These are phyloP conservation scores for Brassica juncea DNA, from an alignment of 345 rosid genomes.

Conservation along the genomic window DNA sequence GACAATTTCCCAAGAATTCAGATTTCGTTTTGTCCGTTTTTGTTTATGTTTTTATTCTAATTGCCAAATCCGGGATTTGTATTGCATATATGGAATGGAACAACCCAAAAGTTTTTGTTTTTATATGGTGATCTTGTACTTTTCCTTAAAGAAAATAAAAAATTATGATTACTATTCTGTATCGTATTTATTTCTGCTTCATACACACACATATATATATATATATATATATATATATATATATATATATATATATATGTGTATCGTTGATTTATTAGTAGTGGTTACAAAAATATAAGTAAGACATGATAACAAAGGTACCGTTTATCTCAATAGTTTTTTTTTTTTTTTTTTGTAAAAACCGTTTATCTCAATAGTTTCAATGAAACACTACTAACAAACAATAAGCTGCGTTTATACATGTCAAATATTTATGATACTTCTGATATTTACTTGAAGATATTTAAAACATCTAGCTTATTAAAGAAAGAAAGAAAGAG, in stretches of 20 bases:
- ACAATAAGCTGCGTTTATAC: neutral
- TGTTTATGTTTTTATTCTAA: constrained; percentile 20
- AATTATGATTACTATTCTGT: neutral
- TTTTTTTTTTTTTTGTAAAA: no score
- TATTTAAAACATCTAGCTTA: no score
- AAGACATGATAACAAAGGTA: neutral
- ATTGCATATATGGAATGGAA: constrained; percentile 25
- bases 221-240: no score
- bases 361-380: neutral
- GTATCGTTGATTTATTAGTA: neutral
- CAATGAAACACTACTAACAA: neutral
- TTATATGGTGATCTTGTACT: neutral
- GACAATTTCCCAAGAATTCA: constrained; percentile 34
- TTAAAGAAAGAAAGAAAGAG: no score
- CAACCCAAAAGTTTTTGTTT: constrained; percentile 15
- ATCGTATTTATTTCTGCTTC: neutral
- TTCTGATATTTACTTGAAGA: neutral
- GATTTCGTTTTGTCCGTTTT: constrained; percentile 17
- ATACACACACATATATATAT: neutral
- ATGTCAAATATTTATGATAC: neutral
- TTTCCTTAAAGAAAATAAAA: neutral
- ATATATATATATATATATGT: no score
- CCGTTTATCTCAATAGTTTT: no score
- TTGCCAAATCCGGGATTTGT: constrained; percentile 40
- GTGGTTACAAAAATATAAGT: neutral